Base-by-base conservation (phyloP, 192 early-diverging fungal species). In the Jimgerdemannia flammicorona region DNA sequence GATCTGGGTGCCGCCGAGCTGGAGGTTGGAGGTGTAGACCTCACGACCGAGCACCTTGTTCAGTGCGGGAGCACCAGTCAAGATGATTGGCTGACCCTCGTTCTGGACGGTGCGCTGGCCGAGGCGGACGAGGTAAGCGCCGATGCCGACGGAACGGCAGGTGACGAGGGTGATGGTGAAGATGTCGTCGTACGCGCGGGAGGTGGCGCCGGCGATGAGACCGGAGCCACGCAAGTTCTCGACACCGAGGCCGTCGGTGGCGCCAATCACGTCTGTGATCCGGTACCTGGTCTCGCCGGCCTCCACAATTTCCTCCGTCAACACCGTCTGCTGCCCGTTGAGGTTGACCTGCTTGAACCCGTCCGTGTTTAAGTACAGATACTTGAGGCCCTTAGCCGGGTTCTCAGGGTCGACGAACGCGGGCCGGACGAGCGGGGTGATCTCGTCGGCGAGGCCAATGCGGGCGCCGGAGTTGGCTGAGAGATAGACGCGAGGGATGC, bases 11-110 rank as follows among this genome's bases (percentile, higher is more conserved):
- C 98, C 98, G 71, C 98, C 98, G 40, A 99, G 87, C 83, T 99
- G 98, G 82, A 99, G 77, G 86, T 99, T 99, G 54, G 95, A 97
- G 18, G 96, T 92, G 84, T 99, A 99, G 3, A 99, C 98, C 77
- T 99, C 96, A 69, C 97, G 92, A 71, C 98, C 98, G 59, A 98
- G 88, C 2, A 99, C 94, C 87, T 99, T 99, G 91, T 99, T 99
- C 67, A 99, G 84, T 40, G 98, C 97, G 8, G 91, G 93, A 17
- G 97, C 96, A 73, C 98, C 98, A 3, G 98, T 99, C 81, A 99
- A 87, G 72, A 99, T 98, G 79, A 99, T 98, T 41, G 98, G 98
- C 73, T 96, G 96, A 75, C 96, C 96, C 82, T 99, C 96, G 80
- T 96, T 97, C 86, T 99, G 98, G 67, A 99, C 89, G 29, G 94